Conservation (phyloP, 495 filamentous ascomycete species). For the Podospora pseudopauciseta region DNA sequence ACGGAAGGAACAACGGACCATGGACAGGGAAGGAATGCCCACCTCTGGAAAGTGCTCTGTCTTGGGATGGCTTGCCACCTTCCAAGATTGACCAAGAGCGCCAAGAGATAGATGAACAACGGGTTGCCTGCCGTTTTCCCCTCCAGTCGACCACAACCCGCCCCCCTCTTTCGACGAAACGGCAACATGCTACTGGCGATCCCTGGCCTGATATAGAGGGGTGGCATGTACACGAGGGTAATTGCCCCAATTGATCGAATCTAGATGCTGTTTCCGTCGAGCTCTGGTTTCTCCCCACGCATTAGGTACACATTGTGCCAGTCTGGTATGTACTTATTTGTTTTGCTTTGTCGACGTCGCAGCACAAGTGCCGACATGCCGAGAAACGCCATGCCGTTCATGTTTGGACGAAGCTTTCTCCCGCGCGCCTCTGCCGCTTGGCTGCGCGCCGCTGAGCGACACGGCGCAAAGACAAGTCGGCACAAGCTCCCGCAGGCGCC, state of each 20-base stretch:
- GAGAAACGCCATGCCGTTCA: not conserved
- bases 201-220: conserved; percentile 5
- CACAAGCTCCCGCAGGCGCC: not conserved
- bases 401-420: conserved; percentile 11
- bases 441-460: conserved; percentile 6
- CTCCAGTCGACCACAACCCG: conserved; percentile 5
- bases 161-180: not conserved
- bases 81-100: conserved; percentile 24
- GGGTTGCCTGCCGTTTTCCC: conserved; percentile 6
- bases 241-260: not conserved
- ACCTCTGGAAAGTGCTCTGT: conserved; percentile 20
- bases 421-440: conserved; percentile 9
- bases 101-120: conserved; percentile 21
- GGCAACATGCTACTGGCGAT: conserved; percentile 2
- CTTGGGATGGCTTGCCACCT: conserved; percentile 22
- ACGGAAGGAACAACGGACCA: conserved; percentile 2
- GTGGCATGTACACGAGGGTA: not conserved
- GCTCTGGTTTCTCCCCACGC: not conserved
- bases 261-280: not conserved
- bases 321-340: not conserved
- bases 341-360: not conserved
- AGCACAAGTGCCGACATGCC: conserved; percentile 9
- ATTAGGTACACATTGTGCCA: not conserved
- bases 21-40: conserved; percentile 11
- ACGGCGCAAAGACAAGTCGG: conserved; percentile 6